Base-by-base conservation (phyloP, 768 basidiomycete species). In the Trametes gibbosa region DNA sequence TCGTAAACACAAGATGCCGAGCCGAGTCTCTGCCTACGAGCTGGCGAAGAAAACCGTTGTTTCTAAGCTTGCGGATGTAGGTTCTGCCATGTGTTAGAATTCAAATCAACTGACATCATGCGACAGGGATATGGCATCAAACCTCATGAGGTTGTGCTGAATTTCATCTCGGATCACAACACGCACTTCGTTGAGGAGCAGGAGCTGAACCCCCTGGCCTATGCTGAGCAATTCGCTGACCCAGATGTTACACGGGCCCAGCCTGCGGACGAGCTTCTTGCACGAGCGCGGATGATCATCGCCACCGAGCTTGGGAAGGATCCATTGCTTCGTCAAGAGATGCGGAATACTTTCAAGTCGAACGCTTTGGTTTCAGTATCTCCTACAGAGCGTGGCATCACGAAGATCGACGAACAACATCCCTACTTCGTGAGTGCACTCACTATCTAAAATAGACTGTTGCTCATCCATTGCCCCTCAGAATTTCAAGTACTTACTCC, bases 401-500 rank as follows among this genome's bases (percentile, higher is more conserved):
- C 76, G 16, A 92, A 92, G 70, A 90, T 92, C 40, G 84, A 86
- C 59, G 86, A 90, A 63, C 81, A 84, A 56, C 84, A 89, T 72
- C 80, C 80, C 3, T 89, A 86, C 70, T 90, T 79, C 62, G 89
- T 90, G 70, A 56, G 89, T 78, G 27, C 43, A 19, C 55, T 21
- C 17, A 17, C 49, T 13, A 27, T 13, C 47, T 24, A 48, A 19
- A 3, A 1, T 41, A 34, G 47, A 41, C 41, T 35, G 53, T 14
- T 35, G 53, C n/a, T 19, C 14, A 17, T 32, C 29, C 7, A 49
- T 45, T 39, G 5, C 61, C 16, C 48, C 53, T 10, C 66, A 99
- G 96, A 87, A 84, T 66, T 98, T 98, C 83, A 98, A 98, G 79
- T 98, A 98, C 74, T 81, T 98, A 27, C 76, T 80, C 25, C 80